These are phyloP conservation scores for Colletotrichum shisoi DNA, from an alignment of 2,329 filamentous ascomycete species.

Conservation along the genomic window DNA sequence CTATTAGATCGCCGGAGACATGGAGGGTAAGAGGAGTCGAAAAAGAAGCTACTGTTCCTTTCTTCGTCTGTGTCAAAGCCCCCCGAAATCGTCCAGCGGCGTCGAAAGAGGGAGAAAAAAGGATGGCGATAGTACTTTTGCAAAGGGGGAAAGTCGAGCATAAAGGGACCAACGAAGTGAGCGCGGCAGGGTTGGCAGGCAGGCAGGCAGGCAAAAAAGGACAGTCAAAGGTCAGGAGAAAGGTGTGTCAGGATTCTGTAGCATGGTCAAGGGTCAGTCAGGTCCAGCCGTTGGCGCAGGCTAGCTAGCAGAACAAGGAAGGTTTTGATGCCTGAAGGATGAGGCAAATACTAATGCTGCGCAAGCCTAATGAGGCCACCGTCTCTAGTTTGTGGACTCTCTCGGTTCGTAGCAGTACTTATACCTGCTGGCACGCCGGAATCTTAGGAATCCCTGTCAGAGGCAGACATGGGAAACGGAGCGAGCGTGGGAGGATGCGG, in stretches of 20 bases:
- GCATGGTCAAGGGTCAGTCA: slow-evolving; percentile 28
- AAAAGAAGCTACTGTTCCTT: slow-evolving; percentile 29
- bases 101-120: slow-evolving; percentile 24
- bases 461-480: not conserved
- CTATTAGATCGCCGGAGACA: slow-evolving; percentile 34
- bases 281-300: slow-evolving; percentile 31
- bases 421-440: not conserved
- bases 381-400: slow-evolving; percentile 4
- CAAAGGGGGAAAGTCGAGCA: slow-evolving; percentile 35
- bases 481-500: not conserved
- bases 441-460: not conserved
- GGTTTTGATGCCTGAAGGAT: slow-evolving; percentile 1
- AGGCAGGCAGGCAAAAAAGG: not conserved
- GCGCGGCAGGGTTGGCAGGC: slow-evolving; percentile 26
- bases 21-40: slow-evolving; percentile 24
- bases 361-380: not conserved
- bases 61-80: slow-evolving; percentile 31
- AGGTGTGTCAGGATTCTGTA: slow-evolving; percentile 40
- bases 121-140: slow-evolving; percentile 28
- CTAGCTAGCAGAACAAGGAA: slow-evolving; percentile 30
- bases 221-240: slow-evolving; percentile 33
- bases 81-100: slow-evolving; percentile 37
- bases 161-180: slow-evolving; percentile 34
- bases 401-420: not conserved
- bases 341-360: slow-evolving; percentile 21